Base-by-base conservation (phyloP, 352 stramenopile genomes). In the Globisporangium carolinianum region DNA sequence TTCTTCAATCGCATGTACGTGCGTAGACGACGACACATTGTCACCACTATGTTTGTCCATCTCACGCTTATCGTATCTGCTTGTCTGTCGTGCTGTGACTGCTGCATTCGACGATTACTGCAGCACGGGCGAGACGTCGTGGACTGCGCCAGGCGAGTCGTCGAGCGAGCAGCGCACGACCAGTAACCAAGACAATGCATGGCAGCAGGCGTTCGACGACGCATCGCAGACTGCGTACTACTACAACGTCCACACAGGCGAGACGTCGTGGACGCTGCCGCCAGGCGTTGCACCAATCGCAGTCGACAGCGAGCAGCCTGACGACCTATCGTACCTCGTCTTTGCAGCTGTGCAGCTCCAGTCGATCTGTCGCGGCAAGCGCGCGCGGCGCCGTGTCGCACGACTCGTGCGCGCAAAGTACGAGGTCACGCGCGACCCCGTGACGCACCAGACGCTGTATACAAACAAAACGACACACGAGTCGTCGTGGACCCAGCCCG, bases 221-320 rank as follows among this genome's bases (percentile, higher is more conserved):
- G 66, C 65, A n/a, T 88, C 82, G 9, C 75, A 89, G 51, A 81
- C 63, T 4, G 61, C 59, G 5, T 91, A 88, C 53, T 91, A 87
- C 68, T 86, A 87, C 66, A 80, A 91, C 51, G 58, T 73, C 5
- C 56, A 72, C 53, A 89, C 82, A 5, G 77, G 79, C 12, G 79
- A 89, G 53, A 87, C 77, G 2, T 79, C 77, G 17, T 91, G 79
- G 82, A 84, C 68, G n/a, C 57, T 71, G 10, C 80, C 24, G 24
- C 1, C 24, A 32, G 24, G 24, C 24, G 24, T 32, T 32, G 24
- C 78, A 35, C 1, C 24, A 8, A 32, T 17, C 36, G 24, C 7
- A 6, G 46, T 6, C 5, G 24, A 37, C 4, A 46, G 64, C 38
- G 61, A 72, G 14, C 11, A 14, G 1, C 47, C 55, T 4, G 63